Evolutionary conservation across 148 eudicot genomes (phyloP).

Genomic region (Rhododendron ovatum): DNA sequence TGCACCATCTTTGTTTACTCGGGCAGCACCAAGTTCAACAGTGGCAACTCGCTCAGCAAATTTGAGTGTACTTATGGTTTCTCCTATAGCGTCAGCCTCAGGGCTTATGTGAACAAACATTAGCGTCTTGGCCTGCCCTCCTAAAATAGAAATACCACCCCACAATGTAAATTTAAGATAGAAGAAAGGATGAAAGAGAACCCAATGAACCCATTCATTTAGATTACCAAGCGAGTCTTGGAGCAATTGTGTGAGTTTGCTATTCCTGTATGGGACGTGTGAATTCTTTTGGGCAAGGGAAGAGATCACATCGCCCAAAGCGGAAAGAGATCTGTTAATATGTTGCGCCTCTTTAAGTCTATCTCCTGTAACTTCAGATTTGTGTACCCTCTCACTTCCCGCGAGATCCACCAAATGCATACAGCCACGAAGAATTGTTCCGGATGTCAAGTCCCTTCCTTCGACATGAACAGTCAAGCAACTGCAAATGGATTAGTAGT

Average conservation of each 20-base stretch:
- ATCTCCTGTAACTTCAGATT: slow-evolving; percentile 96
- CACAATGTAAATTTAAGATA: slow-evolving; percentile 1
- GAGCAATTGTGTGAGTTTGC: slow-evolving; percentile 92
- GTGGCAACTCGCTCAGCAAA: slow-evolving; percentile 98
- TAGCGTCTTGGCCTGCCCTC: slow-evolving; percentile 98
- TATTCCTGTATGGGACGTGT: slow-evolving; percentile 91
- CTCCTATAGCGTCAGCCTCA: slow-evolving; percentile 84
- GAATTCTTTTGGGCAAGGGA: slow-evolving; percentile 91
- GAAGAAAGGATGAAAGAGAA: neutral
- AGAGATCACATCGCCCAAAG: slow-evolving; percentile 94
- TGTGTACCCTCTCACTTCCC: slow-evolving; percentile 98
- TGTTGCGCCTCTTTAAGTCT: slow-evolving; percentile 97
- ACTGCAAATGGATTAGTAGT: slow-evolving; percentile 38
- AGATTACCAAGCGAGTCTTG: slow-evolving; percentile 92
- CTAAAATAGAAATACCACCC: slow-evolving; percentile 26
- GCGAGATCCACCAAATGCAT: slow-evolving; percentile 99
- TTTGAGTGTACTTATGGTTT: slow-evolving; percentile 91
- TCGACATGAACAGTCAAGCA: slow-evolving; percentile 98
- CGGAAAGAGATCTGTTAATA: slow-evolving; percentile 90
- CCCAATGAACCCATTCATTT: neutral
- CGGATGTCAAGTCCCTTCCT: slow-evolving; percentile 89
- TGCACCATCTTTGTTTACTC: slow-evolving; percentile 69
- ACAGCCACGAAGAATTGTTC: slow-evolving; percentile 78
- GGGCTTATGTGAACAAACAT: slow-evolving; percentile 99
- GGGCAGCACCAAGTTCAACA: slow-evolving; percentile 97